Percentiles rank a stretch among this genome's conserved stretches.
Evolutionary conservation across 2,329 filamentous ascomycete genomes (phyloP).

Genomic region (Colletotrichum acutatum): DNA sequence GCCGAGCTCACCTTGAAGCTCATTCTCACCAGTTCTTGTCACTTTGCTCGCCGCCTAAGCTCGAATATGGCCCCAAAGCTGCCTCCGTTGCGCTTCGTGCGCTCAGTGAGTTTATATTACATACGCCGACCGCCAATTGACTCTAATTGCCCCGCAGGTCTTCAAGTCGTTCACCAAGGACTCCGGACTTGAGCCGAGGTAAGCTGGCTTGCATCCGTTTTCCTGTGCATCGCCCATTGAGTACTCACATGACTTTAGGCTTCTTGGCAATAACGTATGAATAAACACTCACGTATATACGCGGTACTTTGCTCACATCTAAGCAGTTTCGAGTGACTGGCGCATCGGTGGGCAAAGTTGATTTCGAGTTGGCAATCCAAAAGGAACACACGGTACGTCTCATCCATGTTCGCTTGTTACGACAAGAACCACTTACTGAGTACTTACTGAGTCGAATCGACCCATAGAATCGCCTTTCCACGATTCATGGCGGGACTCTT

Average conservation of each 20-base stretch:
- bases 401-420: no score
- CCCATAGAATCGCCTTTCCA: slow-evolving; percentile 77
- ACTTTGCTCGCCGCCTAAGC: background rate
- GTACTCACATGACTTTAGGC: slow-evolving; percentile 40
- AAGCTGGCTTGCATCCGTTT: slow-evolving; percentile 37
- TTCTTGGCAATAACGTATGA: slow-evolving; percentile 55
- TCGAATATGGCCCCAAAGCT: slow-evolving; percentile 31
- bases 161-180: slow-evolving; percentile 86
- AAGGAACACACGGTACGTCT: slow-evolving; percentile 76
- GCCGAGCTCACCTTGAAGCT: slow-evolving; percentile 5
- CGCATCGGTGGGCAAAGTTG: slow-evolving; percentile 73
- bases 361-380: slow-evolving; percentile 80
- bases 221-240: background rate
- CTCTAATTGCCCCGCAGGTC: slow-evolving; percentile 64
- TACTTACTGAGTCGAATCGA: background rate
- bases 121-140: background rate
- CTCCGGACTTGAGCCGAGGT: slow-evolving; percentile 92
- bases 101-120: slow-evolving; percentile 61
- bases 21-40: background rate
- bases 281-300: accelerated
- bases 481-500: slow-evolving; percentile 82
- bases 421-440: no score
- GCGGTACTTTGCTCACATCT: background rate
- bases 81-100: slow-evolving; percentile 48
- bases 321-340: slow-evolving; percentile 73